Conservation (phyloP, 441 rosid genomes). For the Metrosideros polymorpha region DNA sequence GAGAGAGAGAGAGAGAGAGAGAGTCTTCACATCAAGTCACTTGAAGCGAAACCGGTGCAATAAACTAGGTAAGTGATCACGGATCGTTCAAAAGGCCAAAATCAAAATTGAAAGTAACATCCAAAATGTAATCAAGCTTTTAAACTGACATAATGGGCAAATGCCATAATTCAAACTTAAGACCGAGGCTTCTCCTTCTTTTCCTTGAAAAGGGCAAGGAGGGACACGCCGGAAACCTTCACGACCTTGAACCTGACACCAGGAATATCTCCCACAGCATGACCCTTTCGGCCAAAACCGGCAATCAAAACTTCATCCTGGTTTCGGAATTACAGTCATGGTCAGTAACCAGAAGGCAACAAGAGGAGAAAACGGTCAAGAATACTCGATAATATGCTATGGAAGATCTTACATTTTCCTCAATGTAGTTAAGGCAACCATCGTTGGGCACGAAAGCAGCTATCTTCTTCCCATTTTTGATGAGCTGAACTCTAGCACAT, state of each 20-base stretch:
- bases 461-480: slow-evolving; percentile 73
- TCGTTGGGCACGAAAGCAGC: slow-evolving; percentile 73
- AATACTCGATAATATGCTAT: neutral
- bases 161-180: slow-evolving; percentile 6
- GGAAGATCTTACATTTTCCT: slow-evolving; percentile 43
- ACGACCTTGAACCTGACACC: slow-evolving; percentile 82
- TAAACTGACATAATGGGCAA: neutral
- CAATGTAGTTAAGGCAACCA: slow-evolving; percentile 70
- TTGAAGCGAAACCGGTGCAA: neutral
- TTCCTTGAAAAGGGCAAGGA: slow-evolving; percentile 75
- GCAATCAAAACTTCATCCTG: slow-evolving; percentile 79
- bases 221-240: slow-evolving; percentile 74
- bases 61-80: neutral
- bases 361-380: neutral
- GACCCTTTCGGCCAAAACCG: slow-evolving; percentile 81
- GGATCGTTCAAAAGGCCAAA: neutral
- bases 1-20: no score
- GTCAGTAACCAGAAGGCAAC: neutral
- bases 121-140: neutral
- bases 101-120: neutral
- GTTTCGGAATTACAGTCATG: neutral
- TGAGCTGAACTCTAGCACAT: slow-evolving; percentile 67
- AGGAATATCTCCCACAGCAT: slow-evolving; percentile 79
- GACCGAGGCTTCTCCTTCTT: slow-evolving; percentile 89
- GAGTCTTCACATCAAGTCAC: neutral